Conservation (phyloP, 208 protist species). For the Leishmania turanica region DNA sequence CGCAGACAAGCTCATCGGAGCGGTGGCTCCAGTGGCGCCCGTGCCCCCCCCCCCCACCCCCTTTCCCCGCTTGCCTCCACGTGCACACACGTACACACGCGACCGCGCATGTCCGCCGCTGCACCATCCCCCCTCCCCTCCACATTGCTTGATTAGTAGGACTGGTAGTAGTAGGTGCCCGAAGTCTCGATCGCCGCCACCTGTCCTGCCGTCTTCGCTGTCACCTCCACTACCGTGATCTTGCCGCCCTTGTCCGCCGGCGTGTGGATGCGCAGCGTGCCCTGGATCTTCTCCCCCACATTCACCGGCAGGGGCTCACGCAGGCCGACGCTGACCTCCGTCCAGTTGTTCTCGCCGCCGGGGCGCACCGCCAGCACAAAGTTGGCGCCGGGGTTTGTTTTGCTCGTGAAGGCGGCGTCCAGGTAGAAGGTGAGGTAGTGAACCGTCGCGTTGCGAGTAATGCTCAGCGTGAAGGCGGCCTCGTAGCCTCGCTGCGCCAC, state of each 20-base stretch:
- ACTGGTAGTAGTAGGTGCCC: constrained; percentile 80
- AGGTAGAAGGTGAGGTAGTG: constrained; percentile 91
- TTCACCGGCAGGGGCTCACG: constrained; percentile 68
- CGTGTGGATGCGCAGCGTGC: constrained; percentile 53
- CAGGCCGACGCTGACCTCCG: constrained; percentile 81
- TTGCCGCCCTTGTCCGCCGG: constrained; percentile 54
- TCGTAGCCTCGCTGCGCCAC: constrained; percentile 56
- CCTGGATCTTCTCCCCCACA: constrained; percentile 63
- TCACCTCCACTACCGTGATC: constrained; percentile 66
- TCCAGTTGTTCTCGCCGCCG: constrained; percentile 80
- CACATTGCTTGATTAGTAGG: constrained; percentile 37
- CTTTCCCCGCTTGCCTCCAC: no score
- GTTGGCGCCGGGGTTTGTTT: constrained; percentile 75
- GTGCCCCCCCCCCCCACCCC: not conserved
- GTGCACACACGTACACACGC: no score
- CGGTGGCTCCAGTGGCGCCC: not conserved
- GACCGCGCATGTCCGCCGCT: no score
- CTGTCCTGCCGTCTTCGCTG: constrained; percentile 60
- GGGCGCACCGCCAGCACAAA: constrained; percentile 85
- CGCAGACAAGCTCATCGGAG: not conserved
- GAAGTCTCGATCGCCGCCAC: constrained; percentile 58
- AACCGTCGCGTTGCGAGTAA: constrained; percentile 61
- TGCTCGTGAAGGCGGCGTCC: constrained; percentile 78
- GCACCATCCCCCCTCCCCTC: not conserved
- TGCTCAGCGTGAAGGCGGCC: constrained; percentile 57